Evolutionary conservation across 2,329 filamentous ascomycete genomes (phyloP), one percentile per base, ranked within the genome.

Genomic region (Seiridium unicorne): DNA sequence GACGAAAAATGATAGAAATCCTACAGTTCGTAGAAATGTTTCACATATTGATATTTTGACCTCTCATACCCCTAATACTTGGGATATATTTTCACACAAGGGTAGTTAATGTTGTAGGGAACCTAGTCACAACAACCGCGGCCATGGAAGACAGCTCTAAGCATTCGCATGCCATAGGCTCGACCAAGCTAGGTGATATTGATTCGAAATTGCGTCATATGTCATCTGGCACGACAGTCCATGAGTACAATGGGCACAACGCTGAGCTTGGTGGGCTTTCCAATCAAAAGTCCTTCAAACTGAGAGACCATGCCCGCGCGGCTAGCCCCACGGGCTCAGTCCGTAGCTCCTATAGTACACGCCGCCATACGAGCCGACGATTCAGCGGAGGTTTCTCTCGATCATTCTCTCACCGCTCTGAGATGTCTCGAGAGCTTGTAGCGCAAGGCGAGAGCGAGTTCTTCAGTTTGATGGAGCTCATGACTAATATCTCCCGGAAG

Each of bases 381-480:
- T 57, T 57, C 11, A 44, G 55, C 7, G 44, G 55, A 35, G 46
- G 55, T 32, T 18, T 49, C 55, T 32, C 26, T 11, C 44, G 13
- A 5, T 48, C n/a, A 7, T 7, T 6, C 46, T 40, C 55, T 13
- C 55, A 48, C 34, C 55, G 55, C 32, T 48, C 55, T 26, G 55
- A 57, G 44, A 44, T 48, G n/a, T 47, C 40, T 13, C 34, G 40
- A 46, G 55, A 48, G 44, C 13, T 48, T 35, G 47, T 36, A 26
- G 5, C 47, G 4, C 55, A 36, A 36, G 55, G 55, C 6, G 55
- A 57, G 55, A n/a, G 55, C 5, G 44, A 57, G 44, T 57, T 57
- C 32, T 57, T 57, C 26, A 44, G 42, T 32, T 44, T 57, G 42
- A 57, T 57, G 40, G 40, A 57, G 11, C 55, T 48, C 55, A 48